phyloP scores from a whole-genome alignment of 2,329 filamentous ascomycete species.

The Tolypocladium paradoxum region DNA sequence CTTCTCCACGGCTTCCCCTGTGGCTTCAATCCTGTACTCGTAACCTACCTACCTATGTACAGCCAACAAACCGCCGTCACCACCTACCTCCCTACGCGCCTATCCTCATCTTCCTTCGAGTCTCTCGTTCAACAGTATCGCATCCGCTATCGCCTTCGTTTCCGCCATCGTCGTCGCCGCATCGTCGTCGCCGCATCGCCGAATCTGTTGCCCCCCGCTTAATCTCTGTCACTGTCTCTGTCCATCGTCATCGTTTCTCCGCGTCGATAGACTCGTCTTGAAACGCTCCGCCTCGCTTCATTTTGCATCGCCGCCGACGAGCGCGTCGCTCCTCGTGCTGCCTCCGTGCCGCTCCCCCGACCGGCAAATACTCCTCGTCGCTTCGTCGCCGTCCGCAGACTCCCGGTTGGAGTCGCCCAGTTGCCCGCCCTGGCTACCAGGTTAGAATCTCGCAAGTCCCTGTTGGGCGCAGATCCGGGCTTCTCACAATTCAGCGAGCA shows the following conservation, averaged over 20 bases:
- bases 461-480: conserved; percentile 26
- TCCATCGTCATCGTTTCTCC: background rate
- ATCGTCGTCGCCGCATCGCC: background rate
- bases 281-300: background rate
- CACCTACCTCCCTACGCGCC: background rate
- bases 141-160: background rate
- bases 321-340: background rate
- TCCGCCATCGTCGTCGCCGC: background rate
- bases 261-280: background rate
- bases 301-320: background rate
- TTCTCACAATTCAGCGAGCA: conserved; percentile 21
- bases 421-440: conserved; percentile 27
- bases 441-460: conserved; percentile 28
- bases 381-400: conserved; percentile 11
- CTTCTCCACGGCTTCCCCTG: background rate
- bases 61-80: background rate
- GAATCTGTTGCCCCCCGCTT: background rate
- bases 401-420: conserved; percentile 24
- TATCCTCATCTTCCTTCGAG: background rate
- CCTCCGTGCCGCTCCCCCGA: background rate
- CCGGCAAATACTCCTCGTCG: background rate
- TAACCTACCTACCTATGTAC: too few species aligned
- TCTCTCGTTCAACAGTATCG: background rate
- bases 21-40: background rate
- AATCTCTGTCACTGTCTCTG: background rate